Evolutionary conservation across 306 rosid genomes (phyloP).

Genomic region (Sicyos edulis): DNA sequence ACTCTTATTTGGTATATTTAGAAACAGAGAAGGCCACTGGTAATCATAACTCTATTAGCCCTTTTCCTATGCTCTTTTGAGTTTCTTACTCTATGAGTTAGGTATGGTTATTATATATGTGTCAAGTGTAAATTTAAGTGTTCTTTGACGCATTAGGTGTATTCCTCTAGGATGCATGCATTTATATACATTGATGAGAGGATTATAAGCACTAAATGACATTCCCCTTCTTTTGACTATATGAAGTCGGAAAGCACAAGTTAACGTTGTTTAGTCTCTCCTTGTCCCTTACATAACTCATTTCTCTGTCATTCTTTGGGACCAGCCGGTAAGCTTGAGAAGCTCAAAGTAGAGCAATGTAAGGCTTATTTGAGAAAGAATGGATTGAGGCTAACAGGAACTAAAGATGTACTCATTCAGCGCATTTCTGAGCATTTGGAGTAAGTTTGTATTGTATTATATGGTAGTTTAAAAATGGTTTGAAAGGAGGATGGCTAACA

Average conservation of each 20-base stretch:
- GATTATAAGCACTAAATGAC: not conserved
- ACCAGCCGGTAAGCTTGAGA: no score
- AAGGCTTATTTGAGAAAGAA: no score
- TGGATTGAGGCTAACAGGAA: slow-evolving; percentile 24
- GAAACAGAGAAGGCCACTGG: no score
- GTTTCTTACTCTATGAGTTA: not conserved
- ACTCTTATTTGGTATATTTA: no score
- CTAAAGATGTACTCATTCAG: slow-evolving; percentile 34
- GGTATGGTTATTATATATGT: not conserved
- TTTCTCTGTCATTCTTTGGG: slow-evolving; percentile 18
- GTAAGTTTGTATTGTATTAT: not conserved
- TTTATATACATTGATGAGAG: no score
- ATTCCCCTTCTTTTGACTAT: not conserved
- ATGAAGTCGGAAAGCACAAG: no score
- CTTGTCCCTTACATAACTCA: not conserved
- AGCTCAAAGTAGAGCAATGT: no score
- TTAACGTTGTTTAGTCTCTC: not conserved
- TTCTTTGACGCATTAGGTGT: not conserved
- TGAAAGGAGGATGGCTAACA: slow-evolving; percentile 13
- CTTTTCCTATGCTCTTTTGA: not conserved
- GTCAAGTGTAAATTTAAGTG: not conserved
- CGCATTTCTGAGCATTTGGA: no score
- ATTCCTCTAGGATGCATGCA: no score
- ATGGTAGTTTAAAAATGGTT: not conserved
- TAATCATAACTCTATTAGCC: no score